Percentiles rank a stretch among this genome's conserved stretches.
Conservation (phyloP, 495 filamentous ascomycete genomes). For the Cercophora sp. region DNA sequence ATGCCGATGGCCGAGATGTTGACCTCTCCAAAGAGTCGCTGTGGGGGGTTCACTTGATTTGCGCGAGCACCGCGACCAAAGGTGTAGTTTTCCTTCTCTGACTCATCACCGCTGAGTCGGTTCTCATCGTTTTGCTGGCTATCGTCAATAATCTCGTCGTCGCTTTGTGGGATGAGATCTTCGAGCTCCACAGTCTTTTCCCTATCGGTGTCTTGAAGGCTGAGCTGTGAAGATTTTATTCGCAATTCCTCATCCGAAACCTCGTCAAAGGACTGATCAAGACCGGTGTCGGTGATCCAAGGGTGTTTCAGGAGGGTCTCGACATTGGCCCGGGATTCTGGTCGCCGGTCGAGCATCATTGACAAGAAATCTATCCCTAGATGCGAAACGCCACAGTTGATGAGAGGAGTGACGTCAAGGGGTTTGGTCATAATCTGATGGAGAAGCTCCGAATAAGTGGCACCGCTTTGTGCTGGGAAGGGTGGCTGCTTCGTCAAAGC, state of each 20-base stretch:
- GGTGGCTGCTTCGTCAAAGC: constrained; percentile 71
- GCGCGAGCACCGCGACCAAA: constrained; percentile 22
- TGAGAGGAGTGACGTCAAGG: constrained; percentile 58
- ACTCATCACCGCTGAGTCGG: constrained; percentile 29
- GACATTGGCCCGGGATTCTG: constrained; percentile 64
- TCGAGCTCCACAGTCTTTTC: constrained; percentile 12
- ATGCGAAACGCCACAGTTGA: constrained; percentile 53
- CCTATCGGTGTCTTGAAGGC: constrained; percentile 45
- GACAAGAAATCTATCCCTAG: constrained; percentile 67
- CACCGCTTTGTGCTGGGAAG: constrained; percentile 61
- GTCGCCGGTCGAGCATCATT: constrained; percentile 70
- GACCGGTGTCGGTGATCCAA: constrained; percentile 58
- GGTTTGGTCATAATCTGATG: constrained; percentile 73
- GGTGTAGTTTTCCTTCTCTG: constrained; percentile 41
- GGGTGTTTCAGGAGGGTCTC: constrained; percentile 57
- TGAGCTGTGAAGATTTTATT: constrained; percentile 66
- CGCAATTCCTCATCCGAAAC: constrained; percentile 46
- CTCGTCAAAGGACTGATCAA: constrained; percentile 37
- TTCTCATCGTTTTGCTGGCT: constrained; percentile 28
- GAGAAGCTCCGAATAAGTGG: constrained; percentile 61
- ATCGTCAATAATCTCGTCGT: constrained; percentile 29
- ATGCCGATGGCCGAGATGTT: constrained; percentile 65
- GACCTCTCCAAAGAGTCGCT: constrained; percentile 79
- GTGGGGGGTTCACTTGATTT: constrained; percentile 19
- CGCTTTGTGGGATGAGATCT: constrained; percentile 38